These are phyloP conservation scores for Fomitopsis pulvina DNA, from an alignment of 768 basidiomycete species.

Conservation along the genomic window DNA sequence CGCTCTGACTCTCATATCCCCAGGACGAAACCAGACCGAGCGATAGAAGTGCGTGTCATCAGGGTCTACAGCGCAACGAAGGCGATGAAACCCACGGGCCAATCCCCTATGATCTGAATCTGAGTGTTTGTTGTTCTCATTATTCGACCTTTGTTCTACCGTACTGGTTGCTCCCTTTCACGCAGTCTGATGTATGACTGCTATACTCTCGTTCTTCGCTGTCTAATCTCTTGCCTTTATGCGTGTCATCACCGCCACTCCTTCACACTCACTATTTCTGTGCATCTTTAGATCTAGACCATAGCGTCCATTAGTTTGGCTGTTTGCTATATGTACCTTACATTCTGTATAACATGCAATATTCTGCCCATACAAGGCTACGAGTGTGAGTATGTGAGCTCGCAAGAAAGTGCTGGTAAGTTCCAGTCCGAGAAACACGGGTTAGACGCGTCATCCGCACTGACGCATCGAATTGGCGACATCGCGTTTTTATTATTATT, in stretches of 20 bases:
- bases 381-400: background rate
- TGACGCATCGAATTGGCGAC: background rate
- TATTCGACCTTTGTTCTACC: background rate
- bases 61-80: slow-evolving; percentile 17
- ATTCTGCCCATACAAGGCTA: background rate
- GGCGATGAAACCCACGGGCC: background rate
- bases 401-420: background rate
- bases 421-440: background rate
- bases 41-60: slow-evolving; percentile 16
- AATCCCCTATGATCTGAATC: too few species aligned
- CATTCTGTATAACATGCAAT: background rate
- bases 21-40: background rate
- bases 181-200: background rate
- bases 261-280: background rate
- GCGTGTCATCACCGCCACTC: background rate
- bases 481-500: background rate
- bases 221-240: too few species aligned
- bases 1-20: background rate
- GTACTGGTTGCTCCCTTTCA: background rate
- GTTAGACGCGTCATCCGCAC: background rate
- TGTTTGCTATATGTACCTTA: background rate
- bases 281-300: background rate
- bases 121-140: background rate
- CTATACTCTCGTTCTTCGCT: background rate
- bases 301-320: background rate